Base-by-base conservation (phyloP, 305 asterid genomes). In the Fraxinus angustifolia region DNA sequence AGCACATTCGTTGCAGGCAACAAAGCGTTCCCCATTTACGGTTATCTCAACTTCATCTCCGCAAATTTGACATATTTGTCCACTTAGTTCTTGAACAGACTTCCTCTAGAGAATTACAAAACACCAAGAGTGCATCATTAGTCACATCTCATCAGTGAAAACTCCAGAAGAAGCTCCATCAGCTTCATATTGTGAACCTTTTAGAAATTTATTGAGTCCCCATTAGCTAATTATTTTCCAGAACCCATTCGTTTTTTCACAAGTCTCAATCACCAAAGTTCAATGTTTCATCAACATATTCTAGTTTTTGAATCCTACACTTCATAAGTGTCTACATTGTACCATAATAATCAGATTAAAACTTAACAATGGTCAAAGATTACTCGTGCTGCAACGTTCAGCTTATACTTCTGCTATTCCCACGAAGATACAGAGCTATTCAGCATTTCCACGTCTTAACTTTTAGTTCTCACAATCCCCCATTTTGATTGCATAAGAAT, bases 371-470 rank as follows among this genome's bases (percentile, higher is more conserved):
- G 56, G 6, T 45, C 56, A 12, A 45, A 45, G 17, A 45, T 45
- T 45, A 45, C 56, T 45, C 56, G 6, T 45, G 56, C 17, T 45
- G 56, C 56, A 45, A 45, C 6, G 19, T 16, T 48, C 58, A 12
- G 28, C 16, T 16, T 82, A 5, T 42, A 36, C 40, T 42, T 40
- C 70, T 28, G 48, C 71, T 74, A 48, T 36, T 75, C 67, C 21
- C 81, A 14, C 3, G 28, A 45, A 0, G 50, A 31, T 35, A 79
- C 38, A 35, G 17, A 35, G 19, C 7, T 60, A 77, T 28, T 75
- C 8, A 28, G 75, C 82, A 77, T 77, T 72, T 56, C 72, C 79
- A 11, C 26, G 62, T 62, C n/a, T 42, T 42, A 42, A 10, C 16
- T 42, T 42, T 42, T 42, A 42, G 53, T 42, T 42, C 53, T 42